Evolutionary conservation across 2,329 filamentous ascomycete species (phyloP), one percentile per base, ranked within the genome.

Genomic region (Bipolaris victoriae): DNA sequence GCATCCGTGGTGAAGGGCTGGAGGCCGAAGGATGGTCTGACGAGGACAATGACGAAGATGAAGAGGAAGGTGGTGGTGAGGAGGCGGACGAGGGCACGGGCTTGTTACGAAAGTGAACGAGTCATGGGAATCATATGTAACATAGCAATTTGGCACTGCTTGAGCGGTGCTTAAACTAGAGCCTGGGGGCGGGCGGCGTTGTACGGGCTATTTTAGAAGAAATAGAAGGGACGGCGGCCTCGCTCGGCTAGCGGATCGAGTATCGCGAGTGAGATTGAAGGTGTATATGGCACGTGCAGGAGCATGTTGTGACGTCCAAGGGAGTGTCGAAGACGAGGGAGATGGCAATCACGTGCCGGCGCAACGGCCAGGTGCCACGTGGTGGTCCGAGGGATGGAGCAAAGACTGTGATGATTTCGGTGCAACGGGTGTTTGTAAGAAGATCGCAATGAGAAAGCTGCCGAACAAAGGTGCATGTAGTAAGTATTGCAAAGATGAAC

Each of bases 1-100:
- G 90, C 1, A 94, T 98, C 61, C 82, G 86, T 11, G 88, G 90
- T 2, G 78, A 78, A 22, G 79, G 78, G 11, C 76, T 88, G 1
- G 87, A 88, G 70, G 83, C 84, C 3, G 83, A 86, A 18, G 85
- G 82, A 0, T 86, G 80, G 78, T 78, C 78, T 44, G 77, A 79
- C 18, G 68, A 70, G 13, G 72, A 73, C 4, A 70, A 71, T 0
- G 68, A 72, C 10, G 67, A 71, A 52, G 61, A 66, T 2, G 63
- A 65, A 29, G 72, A 73, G 49, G 69, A 68, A n/a, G 68, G 64
- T 20, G 65, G 63, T 16, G 52, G 63, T 16, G 52, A 64, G 35
- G 57, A 48, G 18, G 26, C 58, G 3, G 67, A 72, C 51, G 73
- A 76, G 61, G 63, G 67, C 7, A 71, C 70, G 24, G 67, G 69